Percentiles rank a stretch among this genome's conserved stretches.
Evolutionary conservation across 768 basidiomycete species (phyloP).

Genomic region (Tylopilus sp.): DNA sequence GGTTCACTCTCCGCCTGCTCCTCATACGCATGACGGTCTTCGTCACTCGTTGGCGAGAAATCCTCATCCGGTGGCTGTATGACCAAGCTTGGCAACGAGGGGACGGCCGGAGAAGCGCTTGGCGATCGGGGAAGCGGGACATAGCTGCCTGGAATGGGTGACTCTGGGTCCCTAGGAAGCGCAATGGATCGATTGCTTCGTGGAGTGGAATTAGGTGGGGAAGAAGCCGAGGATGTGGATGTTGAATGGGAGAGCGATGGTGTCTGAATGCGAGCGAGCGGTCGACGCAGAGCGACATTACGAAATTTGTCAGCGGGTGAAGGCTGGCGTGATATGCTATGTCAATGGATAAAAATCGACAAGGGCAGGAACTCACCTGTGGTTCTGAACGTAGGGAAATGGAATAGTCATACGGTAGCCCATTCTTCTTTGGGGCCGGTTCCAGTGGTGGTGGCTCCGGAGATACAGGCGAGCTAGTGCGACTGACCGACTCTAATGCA

Average conservation of each 20-base stretch:
- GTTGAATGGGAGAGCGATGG: conserved; percentile 65
- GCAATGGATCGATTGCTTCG: conserved; percentile 48
- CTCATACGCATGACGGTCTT: conserved; percentile 4
- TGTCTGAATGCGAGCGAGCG: conserved; percentile 51
- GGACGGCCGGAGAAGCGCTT: conserved; percentile 46
- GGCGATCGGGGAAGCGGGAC: conserved; percentile 53
- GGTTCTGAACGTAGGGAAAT: conserved; percentile 58
- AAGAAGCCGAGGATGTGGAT: conserved; percentile 49
- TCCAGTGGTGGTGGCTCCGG: conserved; percentile 33
- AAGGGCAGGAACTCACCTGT: conserved; percentile 40
- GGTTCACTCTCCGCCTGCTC: conserved; percentile 18
- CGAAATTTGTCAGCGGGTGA: conserved; percentile 63
- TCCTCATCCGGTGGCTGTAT: conserved; percentile 21
- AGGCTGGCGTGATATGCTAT: conserved; percentile 36
- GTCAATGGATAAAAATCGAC: neutral
- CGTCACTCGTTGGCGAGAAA: conserved; percentile 13
- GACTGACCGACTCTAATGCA: conserved; percentile 54
- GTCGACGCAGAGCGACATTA: conserved; percentile 57
- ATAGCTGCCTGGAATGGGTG: conserved; percentile 44
- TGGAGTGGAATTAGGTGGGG: conserved; percentile 63
- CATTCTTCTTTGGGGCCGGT: conserved; percentile 53
- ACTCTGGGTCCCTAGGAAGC: conserved; percentile 39
- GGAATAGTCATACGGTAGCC: conserved; percentile 46
- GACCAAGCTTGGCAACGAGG: conserved; percentile 24
- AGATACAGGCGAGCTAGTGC: conserved; percentile 46